Evolutionary conservation across 495 filamentous ascomycete species (phyloP).

Genomic region (Daldinia grandis): DNA sequence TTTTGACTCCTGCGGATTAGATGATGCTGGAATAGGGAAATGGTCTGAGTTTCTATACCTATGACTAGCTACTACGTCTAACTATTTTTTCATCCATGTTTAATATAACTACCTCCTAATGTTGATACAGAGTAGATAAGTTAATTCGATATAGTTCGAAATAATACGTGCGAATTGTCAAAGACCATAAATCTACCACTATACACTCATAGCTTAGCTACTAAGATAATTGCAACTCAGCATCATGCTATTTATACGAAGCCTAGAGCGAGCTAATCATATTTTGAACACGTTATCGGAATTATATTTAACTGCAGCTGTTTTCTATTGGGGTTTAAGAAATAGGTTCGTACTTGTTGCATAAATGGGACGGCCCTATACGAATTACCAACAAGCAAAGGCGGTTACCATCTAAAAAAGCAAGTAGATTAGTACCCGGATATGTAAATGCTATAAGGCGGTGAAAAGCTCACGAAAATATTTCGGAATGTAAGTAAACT

Average conservation of each 20-base stretch:
- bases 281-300: not conserved
- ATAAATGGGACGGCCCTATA: not conserved
- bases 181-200: too few relatives aligned
- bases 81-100: too few relatives aligned
- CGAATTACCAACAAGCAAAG: not conserved
- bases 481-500: slow-evolving; percentile 62
- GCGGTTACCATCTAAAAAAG: slow-evolving; percentile 10
- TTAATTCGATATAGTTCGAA: too few relatives aligned
- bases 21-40: not conserved
- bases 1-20: not conserved
- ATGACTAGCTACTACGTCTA: not conserved
- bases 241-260: too few relatives aligned
- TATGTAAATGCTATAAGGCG: not conserved
- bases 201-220: too few relatives aligned
- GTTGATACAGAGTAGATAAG: too few relatives aligned
- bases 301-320: not conserved
- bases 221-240: too few relatives aligned
- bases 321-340: not conserved
- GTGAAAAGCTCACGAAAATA: slow-evolving; percentile 55
- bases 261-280: too few relatives aligned
- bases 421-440: not conserved
- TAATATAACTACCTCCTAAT: too few relatives aligned
- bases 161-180: too few relatives aligned
- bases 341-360: not conserved
- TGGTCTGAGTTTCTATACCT: not conserved